Base-by-base conservation (phyloP, 2,329 filamentous ascomycete species). In the Bertia moriformis region DNA sequence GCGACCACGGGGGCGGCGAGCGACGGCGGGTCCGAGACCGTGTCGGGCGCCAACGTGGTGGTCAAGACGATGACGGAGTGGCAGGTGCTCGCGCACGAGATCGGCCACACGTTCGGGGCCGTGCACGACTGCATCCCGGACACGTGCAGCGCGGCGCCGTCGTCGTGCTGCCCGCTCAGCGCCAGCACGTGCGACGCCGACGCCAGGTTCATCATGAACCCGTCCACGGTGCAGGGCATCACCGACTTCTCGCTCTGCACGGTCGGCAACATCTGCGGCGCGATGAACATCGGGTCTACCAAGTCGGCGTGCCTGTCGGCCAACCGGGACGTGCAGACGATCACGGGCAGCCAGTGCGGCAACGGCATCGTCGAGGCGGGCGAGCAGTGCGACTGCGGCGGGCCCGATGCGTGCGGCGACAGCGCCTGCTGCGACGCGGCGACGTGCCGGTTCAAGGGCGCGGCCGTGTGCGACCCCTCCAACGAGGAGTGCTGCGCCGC, bases 341-440 rank as follows among this genome's bases (percentile, higher is more conserved):
- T 93, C 48, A 81, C 78, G 0, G 84, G 82, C 40, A 81, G 80
- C 48, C 79, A 88, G 53, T 98, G 91, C 58, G 91, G 91, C 42
- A 98, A 98, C 58, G 91, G 91, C 40, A 96, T 98, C 46, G 91
- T 98, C 38, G 91, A 96, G 60, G 66, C 72, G 14, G 91, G 86
- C 45, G 91, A 98, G 60, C 83, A 98, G 39, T 98, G 91, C 59
- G 91, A 98, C 59, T 98, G 91, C 51, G 91, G 91, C 44, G 89
- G 89, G 40, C 62, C 66, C 13, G 59, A 64, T 13, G 73, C 73
- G 29, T 98, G 91, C 55, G 73, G 66, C 18, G 59, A 67, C 50
- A 91, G 96, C 59, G 52, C 57, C 13, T 98, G 91, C 66, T 98
- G 91, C 60, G 70, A 98, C 49, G 61, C 87, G 1, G 71, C 60